phyloP scores from a whole-genome alignment of 2,329 filamentous ascomycete genomes.

The Knufia petricola region DNA sequence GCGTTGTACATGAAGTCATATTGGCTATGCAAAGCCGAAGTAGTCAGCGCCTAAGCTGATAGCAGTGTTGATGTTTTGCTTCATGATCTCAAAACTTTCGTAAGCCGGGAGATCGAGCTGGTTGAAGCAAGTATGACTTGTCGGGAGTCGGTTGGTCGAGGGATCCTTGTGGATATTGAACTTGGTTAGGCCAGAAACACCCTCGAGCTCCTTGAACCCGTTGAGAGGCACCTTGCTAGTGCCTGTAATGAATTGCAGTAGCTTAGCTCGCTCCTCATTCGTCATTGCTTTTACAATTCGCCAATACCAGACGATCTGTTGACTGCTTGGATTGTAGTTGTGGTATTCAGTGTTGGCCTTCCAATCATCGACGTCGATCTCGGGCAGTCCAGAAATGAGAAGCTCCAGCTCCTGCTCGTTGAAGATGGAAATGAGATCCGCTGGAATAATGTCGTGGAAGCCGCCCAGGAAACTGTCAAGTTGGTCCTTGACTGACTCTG shows the following conservation, averaged over 20 bases:
- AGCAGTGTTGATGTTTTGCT: conserved; percentile 81
- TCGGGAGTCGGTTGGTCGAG: conserved; percentile 78
- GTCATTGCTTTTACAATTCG: conserved; percentile 92
- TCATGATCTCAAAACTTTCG: conserved; percentile 84
- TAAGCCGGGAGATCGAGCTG: conserved; percentile 98
- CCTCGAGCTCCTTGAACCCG: conserved; percentile 96
- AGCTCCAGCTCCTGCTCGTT: conserved; percentile 96
- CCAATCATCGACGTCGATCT: conserved; percentile 98
- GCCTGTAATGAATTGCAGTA: conserved; percentile 95
- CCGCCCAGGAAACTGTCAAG: conserved; percentile 86
- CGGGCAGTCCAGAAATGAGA: conserved; percentile 89
- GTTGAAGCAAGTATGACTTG: conserved; percentile 98
- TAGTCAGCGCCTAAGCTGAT: conserved; percentile 97
- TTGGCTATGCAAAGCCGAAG: conserved; percentile 78
- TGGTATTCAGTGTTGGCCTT: conserved; percentile 98
- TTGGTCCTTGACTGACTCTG: conserved; percentile 86
- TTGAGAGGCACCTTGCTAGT: conserved; percentile 97
- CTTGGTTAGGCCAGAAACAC: conserved; percentile 95
- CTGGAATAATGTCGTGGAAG: conserved; percentile 96
- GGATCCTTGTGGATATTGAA: conserved; percentile 86
- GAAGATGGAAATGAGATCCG: conserved; percentile 91
- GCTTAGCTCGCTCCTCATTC: conserved; percentile 95
- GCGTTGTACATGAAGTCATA: conserved; percentile 7
- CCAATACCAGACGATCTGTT: conserved; percentile 99
- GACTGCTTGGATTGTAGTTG: conserved; percentile 88